Conservation (phyloP, 164 flowering plant genomes). For the Litsea cubeba region DNA sequence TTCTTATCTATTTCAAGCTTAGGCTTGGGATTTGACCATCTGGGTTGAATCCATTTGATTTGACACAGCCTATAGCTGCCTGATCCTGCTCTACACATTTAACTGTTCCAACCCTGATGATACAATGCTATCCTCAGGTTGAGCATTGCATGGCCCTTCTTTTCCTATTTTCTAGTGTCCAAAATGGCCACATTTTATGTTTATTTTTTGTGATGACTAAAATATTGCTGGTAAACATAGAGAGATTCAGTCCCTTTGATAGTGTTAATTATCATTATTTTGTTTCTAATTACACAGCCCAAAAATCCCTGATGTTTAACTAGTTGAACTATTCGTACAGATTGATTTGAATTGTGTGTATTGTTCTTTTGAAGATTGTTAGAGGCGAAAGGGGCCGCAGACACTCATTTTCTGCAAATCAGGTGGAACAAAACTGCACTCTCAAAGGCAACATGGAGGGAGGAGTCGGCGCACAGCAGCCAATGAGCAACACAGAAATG, state of each 20-base stretch:
- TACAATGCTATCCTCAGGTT: too few relatives aligned
- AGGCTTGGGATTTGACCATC: too few relatives aligned
- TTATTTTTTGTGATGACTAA: not conserved
- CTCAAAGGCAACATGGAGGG: not conserved
- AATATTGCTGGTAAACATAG: not conserved
- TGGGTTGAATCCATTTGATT: too few relatives aligned
- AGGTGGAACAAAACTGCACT: not conserved
- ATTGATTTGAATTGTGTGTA: not conserved
- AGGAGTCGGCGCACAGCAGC: not conserved
- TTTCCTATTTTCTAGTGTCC: not conserved
- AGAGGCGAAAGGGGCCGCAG: constrained; percentile 18
- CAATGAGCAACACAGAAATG: not conserved
- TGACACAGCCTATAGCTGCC: too few relatives aligned
- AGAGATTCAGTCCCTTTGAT: not conserved
- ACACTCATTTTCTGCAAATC: constrained; percentile 4
- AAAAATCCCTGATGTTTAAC: not conserved
- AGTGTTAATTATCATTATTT: not conserved
- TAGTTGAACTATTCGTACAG: not conserved
- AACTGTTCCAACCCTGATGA: too few relatives aligned
- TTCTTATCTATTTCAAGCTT: too few relatives aligned
- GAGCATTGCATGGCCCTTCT: not conserved
- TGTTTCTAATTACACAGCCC: not conserved
- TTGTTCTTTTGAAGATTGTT: constrained; percentile 18
- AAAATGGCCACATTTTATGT: not conserved
- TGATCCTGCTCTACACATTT: too few relatives aligned